Conservation (phyloP, 768 basidiomycete species). For the Kondoa malvinella region DNA sequence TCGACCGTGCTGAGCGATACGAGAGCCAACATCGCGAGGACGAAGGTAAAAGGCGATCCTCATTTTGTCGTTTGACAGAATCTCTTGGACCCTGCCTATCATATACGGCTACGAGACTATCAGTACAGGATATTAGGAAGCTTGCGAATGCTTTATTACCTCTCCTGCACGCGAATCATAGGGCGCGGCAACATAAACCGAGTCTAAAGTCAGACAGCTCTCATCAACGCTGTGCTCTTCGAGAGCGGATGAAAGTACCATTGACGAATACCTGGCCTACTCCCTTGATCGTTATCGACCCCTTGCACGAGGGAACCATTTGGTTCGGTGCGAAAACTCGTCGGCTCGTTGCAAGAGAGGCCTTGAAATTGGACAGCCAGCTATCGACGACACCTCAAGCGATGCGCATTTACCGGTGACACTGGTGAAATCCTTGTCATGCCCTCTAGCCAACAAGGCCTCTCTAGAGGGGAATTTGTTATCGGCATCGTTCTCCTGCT, state of each 20-base stretch:
- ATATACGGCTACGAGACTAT: constrained; percentile 56
- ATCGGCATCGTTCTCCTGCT: constrained; percentile 7
- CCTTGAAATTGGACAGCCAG: background rate
- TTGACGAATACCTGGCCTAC: background rate
- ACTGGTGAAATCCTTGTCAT: too few species aligned
- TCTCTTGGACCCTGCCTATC: constrained; percentile 58
- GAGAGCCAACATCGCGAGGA: constrained; percentile 84
- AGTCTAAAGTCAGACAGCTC: constrained; percentile 42
- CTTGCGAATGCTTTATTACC: too few species aligned
- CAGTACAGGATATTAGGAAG: background rate
- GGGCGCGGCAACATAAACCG: constrained; percentile 88
- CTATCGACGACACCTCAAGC: background rate
- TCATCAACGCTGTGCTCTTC: background rate
- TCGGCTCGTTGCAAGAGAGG: too few species aligned
- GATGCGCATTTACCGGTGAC: background rate
- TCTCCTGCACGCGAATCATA: constrained; percentile 75
- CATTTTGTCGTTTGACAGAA: constrained; percentile 33
- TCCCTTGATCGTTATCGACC: background rate
- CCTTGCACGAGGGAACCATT: too few species aligned
- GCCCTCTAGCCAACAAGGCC: background rate
- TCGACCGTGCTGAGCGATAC: constrained; percentile 74
- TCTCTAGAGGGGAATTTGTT: background rate
- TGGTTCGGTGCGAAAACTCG: too few species aligned
- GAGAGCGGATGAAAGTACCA: background rate
- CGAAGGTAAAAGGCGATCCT: constrained; percentile 93